phyloP scores from a whole-genome alignment of 306 rosid species.

The Cucurbita argyrosperma region DNA sequence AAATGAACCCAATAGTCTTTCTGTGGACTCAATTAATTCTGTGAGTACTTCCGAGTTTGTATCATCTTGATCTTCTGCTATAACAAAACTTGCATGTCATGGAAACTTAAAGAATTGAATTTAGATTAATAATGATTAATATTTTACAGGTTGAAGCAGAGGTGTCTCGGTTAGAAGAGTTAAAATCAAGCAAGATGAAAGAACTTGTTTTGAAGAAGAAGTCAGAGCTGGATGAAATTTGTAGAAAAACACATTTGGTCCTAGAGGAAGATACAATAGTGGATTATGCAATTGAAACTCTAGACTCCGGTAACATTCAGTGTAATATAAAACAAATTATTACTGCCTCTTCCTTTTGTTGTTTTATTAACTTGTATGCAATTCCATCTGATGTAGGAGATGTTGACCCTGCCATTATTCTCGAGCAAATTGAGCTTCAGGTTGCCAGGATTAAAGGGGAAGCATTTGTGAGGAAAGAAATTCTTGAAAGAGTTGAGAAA shows the following conservation, averaged over 20 bases:
- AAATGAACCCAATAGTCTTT: conserved; percentile 43
- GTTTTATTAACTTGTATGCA: neutral
- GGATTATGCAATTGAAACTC: conserved; percentile 21
- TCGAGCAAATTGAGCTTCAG: conserved; percentile 47
- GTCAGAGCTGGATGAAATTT: conserved; percentile 47
- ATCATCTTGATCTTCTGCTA: neutral
- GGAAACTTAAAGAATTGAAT: neutral
- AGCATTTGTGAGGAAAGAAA: conserved; percentile 54
- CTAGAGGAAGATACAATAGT: conserved; percentile 10
- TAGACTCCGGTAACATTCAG: conserved; percentile 32
- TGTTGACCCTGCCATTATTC: conserved; percentile 21
- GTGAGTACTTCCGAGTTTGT: conserved; percentile 22
- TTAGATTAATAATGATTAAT: neutral
- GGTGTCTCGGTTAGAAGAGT: conserved; percentile 51
- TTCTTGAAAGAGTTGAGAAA: conserved; percentile 67
- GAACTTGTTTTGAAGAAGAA: conserved; percentile 40
- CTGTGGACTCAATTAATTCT: conserved; percentile 27
- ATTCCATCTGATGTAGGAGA: conserved; percentile 18
- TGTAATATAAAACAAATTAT: neutral
- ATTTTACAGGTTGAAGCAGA: conserved; percentile 48
- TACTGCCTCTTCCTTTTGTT: neutral
- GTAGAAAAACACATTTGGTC: conserved; percentile 43
- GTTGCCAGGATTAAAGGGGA: conserved; percentile 39
- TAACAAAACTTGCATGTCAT: neutral
- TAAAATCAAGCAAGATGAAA: conserved; percentile 55